Conservation (phyloP, 805 yeast species). For the Debaryomyces tyrocola region DNA sequence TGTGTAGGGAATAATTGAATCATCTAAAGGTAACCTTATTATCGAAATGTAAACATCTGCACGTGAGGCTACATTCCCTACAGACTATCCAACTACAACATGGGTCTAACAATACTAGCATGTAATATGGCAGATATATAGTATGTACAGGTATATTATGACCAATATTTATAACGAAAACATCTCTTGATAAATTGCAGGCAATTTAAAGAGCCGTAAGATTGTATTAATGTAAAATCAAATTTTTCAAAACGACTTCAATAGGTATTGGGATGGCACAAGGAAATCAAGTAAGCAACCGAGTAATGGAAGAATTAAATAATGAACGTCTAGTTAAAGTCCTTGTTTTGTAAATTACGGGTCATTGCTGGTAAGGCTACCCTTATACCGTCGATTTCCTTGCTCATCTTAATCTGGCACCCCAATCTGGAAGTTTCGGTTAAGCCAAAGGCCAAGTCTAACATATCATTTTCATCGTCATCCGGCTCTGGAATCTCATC, state of each 20-base stretch:
- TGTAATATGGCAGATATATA: too few relatives aligned
- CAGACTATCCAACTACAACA: background rate
- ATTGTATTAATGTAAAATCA: too few relatives aligned
- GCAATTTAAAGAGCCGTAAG: too few relatives aligned
- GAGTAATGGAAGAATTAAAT: background rate
- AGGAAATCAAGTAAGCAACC: too few relatives aligned
- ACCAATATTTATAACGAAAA: too few relatives aligned
- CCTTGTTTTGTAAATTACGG: slow-evolving; percentile 80
- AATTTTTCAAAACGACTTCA: too few relatives aligned
- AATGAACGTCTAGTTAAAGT: slow-evolving; percentile 54
- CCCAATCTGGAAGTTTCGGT: slow-evolving; percentile 97
- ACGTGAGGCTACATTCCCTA: background rate
- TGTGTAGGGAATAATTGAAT: too few relatives aligned
- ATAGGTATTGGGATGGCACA: too few relatives aligned
- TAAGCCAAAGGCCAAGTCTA: slow-evolving; percentile 94
- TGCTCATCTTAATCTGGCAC: slow-evolving; percentile 87
- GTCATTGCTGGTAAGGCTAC: slow-evolving; percentile 98
- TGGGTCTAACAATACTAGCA: too few relatives aligned
- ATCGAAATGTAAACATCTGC: background rate
- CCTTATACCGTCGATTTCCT: slow-evolving; percentile 88
- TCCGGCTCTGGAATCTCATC: slow-evolving; percentile 92
- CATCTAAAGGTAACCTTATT: background rate
- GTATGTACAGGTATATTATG: too few relatives aligned
- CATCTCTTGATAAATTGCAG: too few relatives aligned
- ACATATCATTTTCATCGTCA: slow-evolving; percentile 98